These are phyloP conservation scores for Podospora anserina DNA, from an alignment of 495 filamentous ascomycete genomes.

Conservation along the genomic window DNA sequence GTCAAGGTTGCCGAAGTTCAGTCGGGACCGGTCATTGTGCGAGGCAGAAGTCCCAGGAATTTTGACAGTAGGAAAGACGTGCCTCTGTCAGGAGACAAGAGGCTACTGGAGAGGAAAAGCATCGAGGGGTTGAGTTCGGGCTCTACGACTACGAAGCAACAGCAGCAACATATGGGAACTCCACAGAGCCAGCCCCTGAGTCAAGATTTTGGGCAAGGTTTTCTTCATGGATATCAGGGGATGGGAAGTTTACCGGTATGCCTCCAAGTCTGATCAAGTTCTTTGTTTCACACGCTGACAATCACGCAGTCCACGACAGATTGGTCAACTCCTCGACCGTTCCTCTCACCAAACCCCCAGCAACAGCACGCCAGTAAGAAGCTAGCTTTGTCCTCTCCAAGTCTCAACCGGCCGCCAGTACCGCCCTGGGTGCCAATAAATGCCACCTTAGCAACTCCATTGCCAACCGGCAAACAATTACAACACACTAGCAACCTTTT, in stretches of 20 bases:
- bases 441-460: conserved; percentile 21
- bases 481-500: conserved; percentile 18
- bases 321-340: conserved; percentile 27
- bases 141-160: conserved; percentile 11
- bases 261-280: background rate
- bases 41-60: conserved; percentile 64
- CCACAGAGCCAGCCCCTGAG: conserved; percentile 8
- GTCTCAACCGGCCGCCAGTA: conserved; percentile 25
- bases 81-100: conserved; percentile 53
- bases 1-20: conserved; percentile 60
- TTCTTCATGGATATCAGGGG: conserved; percentile 37
- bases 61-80: conserved; percentile 67
- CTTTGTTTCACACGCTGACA: background rate
- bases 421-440: conserved; percentile 27
- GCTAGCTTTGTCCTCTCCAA: conserved; percentile 27
- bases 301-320: conserved; percentile 11
- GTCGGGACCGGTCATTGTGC: conserved; percentile 65
- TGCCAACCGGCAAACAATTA: background rate
- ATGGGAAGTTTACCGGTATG: conserved; percentile 32
- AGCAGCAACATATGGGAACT: conserved; percentile 9
- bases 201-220: conserved; percentile 31
- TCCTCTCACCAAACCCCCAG: conserved; percentile 18
- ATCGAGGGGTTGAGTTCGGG: background rate
- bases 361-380: conserved; percentile 28
- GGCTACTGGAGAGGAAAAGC: conserved; percentile 26